Base-by-base conservation (phyloP, 176 grass and related monocot genomes). In the Avena sativa region DNA sequence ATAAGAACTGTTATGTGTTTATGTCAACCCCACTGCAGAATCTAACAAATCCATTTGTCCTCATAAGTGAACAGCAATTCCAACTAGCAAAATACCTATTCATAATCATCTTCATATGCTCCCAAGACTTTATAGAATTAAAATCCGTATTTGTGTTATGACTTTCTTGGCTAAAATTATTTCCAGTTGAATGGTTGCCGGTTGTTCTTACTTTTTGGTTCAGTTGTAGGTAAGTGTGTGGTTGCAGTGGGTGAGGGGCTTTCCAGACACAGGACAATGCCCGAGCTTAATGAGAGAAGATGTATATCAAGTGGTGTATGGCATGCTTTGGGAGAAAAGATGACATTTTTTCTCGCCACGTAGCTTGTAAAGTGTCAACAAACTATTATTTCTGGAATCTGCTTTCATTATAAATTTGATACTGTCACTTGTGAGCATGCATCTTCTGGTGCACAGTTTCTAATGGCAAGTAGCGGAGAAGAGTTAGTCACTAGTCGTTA, bases 351-450 rank as follows among this genome's bases (percentile, higher is more conserved):
- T 84, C 46, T 28, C 57, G 53, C 62, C 53, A 65, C 32, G 61
- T 51, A 81, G 46, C 62, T 67, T 81, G 79, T 50, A 79, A 89
- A 89, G 57, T 56, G 49, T 12, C 17, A 20, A 85, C 20, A 76
- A 58, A 86, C 46, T 25, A 81, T n/a, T 63, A 71, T 53, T 63
- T 71, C 44, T 71, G 36, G 21, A 80, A 63, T 71, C 16, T 68
- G 44, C 15, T 86, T 82, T 78, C 73, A 63, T 63, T 17, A 25
- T 53, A 71, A 73, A 57, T 79, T 79, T 19, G 1, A 58, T 47
- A 23, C 4, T 3, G 8, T 30, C 55, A 90, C 60, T 83, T 79
- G 52, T 15, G 28, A 84, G 30, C 26, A 60, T 77, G 51, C 57
- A 83, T 76, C 25, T 57, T 69, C 55, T 59, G 21, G 25, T 9